Conservation (phyloP, 2,329 filamentous ascomycete species). For the Ilyonectria sp. region DNA sequence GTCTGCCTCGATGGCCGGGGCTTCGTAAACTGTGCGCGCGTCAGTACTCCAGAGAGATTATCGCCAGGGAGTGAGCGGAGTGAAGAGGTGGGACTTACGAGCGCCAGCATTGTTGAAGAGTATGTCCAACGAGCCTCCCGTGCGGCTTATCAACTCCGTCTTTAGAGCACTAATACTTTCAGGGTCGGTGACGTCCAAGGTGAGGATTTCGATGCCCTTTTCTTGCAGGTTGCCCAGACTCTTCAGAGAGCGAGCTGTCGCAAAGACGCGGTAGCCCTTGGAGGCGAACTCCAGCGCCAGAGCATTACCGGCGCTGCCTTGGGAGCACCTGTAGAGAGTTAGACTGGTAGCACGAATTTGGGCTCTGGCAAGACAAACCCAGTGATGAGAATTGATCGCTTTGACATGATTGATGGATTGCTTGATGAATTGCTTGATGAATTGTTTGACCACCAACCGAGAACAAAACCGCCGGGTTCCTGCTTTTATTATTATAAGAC, state of each 20-base stretch:
- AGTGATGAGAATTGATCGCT: too few relatives aligned
- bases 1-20: constrained; percentile 30
- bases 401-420: too few relatives aligned
- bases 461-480: too few relatives aligned
- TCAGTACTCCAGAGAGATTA: background rate
- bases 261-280: constrained; percentile 12
- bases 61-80: background rate
- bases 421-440: too few relatives aligned
- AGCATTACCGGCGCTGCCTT: background rate
- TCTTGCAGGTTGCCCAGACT: background rate
- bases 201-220: constrained; percentile 14
- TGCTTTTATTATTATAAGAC: too few relatives aligned
- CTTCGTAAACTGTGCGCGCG: constrained; percentile 28
- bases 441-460: too few relatives aligned
- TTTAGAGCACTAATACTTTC: constrained; percentile 7
- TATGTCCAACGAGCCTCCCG: constrained; percentile 17
- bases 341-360: too few relatives aligned
- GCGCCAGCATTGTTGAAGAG: constrained; percentile 31
- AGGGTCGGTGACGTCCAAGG: background rate
- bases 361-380: too few relatives aligned
- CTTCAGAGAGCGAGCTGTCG: constrained; percentile 3
- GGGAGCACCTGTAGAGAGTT: background rate
- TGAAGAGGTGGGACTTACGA: constrained; percentile 11
- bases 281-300: background rate
- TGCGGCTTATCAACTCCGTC: background rate